Evolutionary conservation across 2,329 filamentous ascomycete genomes (phyloP).

Genomic region (Cordyceps farinosa): DNA sequence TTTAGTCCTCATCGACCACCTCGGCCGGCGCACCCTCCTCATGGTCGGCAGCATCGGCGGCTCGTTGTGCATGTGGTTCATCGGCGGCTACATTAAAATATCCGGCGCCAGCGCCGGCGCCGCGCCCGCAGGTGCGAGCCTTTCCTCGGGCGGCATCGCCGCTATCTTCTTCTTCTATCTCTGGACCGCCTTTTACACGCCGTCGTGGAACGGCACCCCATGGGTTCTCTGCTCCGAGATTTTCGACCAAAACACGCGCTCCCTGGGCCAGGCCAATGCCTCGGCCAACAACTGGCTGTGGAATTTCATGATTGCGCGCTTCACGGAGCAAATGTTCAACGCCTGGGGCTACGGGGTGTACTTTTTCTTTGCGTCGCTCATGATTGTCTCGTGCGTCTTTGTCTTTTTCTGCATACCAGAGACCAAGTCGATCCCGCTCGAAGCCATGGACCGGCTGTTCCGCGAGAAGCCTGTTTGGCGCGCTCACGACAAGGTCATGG

Average conservation of each 20-base stretch:
- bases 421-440: conserved; percentile 62
- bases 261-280: conserved; percentile 68
- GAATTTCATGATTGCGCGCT: conserved; percentile 67
- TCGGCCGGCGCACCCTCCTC: conserved; percentile 54
- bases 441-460: conserved; percentile 63
- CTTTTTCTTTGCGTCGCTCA: conserved; percentile 64
- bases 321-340: conserved; percentile 63
- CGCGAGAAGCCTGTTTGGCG: conserved; percentile 42
- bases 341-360: conserved; percentile 61
- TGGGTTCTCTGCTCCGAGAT: conserved; percentile 77
- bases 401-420: conserved; percentile 63
- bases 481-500: conserved; percentile 44
- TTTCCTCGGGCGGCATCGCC: conserved; percentile 53
- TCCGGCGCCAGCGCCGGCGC: conserved; percentile 44
- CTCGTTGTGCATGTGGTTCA: conserved; percentile 61
- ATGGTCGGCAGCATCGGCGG: conserved; percentile 60
- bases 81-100: conserved; percentile 44
- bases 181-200: conserved; percentile 64
- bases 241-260: conserved; percentile 61
- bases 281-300: conserved; percentile 70
- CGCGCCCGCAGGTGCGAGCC: conserved; percentile 29
- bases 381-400: conserved; percentile 55
- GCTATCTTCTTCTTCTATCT: conserved; percentile 65
- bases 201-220: conserved; percentile 68
- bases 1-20: conserved; percentile 62